Base-by-base conservation (phyloP, 306 rosid genomes). In the Cicer pinnatifidum region DNA sequence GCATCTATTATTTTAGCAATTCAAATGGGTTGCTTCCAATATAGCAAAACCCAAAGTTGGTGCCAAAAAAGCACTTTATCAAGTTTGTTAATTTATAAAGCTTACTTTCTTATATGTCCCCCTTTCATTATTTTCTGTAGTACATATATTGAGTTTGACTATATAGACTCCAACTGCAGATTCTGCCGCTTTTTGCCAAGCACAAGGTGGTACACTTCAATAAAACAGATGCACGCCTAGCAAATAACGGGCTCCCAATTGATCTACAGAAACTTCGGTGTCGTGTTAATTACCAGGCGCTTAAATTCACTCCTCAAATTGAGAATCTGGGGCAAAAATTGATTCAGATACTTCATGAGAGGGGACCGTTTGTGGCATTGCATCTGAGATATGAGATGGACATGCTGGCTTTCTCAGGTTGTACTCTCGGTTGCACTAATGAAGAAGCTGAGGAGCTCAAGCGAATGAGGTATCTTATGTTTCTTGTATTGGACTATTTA, bases 331-430 rank as follows among this genome's bases (percentile, higher is more conserved):
- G 99, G 62, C 75, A 74, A 83, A 94, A 86, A 71, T 78, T 94
- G 85, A 78, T 91, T 60, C 84, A 33, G 61, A 81, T 91, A 3
- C 97, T 94, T 74, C 87, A 53, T 79, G 88, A 88, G 64, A 90
- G 73, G 75, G 99, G 99, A 75, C 88, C 96, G 66, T 86, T 88
- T 73, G 86, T 94, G 82, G 96, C 94, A 35, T 77, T 94, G 90
- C 99, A 94, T 84, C 76, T 94, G 67, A 86, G 97, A 84, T 94
- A 94, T 35, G 98, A 94, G 83, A 94, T 94, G 97, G 97, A 94
- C 78, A 94, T 94, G 99, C 80, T 94, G 83, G 96, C 99, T 52
- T 94, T 94, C 91, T 94, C 99, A 15, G 99, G 99, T 48, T 94
- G 99, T 83, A 94, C 99, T 50, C 95, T 64, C 67, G 92, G 96